Base-by-base conservation (phyloP, 306 rosid genomes). In the peach (Prunus persica) region DNA sequence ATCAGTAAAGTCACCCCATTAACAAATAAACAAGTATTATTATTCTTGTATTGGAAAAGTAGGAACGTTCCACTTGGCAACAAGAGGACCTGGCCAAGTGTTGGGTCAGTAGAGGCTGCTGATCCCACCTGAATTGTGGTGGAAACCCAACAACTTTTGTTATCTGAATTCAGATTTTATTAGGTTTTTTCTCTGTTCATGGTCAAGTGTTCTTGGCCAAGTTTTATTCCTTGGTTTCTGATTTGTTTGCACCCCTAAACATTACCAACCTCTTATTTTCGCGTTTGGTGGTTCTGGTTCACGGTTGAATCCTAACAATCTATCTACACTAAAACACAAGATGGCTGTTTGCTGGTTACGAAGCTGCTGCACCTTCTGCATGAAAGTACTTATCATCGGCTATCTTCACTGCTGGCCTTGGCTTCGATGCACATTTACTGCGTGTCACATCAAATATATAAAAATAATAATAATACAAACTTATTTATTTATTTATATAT, bases 51-150 rank as follows among this genome's bases (percentile, higher is more conserved):
- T 4, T 15, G 64, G 70, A 14, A 51, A 20, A 6, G 38, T 16
- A 3, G 6, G 20, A 75, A 4, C 20, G 14, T 30, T 65, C 38
- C 62, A 54, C 65, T 65, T 49, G 74, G 65, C 65, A 22, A 72
- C 11, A 47, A 38, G 47, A 22, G 27, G 28, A 19, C 3, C 18
- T 22, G 46, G 65, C 38, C 79, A 67, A 24, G 60, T 61, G 78
- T 51, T 68, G 27, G 30, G 66, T 66, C 38, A n/a, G 15, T 46
- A 46, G 11, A 54, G 49, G 81, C 80, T 49, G 50, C 62, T 22
- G 47, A 16, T 14, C 32, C 34, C 52, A 71, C 16, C 9, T 13
- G 60, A 12, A 47, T 14, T 52, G 14, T 56, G 49, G 65, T 7
- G 57, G 20, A 14, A 20, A 9, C 22, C 56, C 0, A 57, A 19